Base-by-base conservation (phyloP, 305 asterid species). In the Plantago coronopus region DNA sequence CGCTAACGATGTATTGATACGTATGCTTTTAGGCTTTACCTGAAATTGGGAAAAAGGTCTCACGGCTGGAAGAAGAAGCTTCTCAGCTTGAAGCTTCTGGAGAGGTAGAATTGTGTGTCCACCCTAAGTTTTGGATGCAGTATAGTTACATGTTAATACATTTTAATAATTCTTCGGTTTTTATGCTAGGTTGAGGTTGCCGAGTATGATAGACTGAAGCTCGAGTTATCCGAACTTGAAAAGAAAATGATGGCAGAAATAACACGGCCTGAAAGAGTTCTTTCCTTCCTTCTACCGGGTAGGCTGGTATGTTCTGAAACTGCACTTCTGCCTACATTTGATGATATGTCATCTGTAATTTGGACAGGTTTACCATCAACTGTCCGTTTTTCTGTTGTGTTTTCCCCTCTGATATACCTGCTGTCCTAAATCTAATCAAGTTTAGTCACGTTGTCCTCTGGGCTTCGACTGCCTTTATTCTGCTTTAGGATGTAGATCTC, bases 201-300 rank as follows among this genome's bases (percentile, higher is more conserved):
- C 55, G 97, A 83, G 65, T 93, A 89, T 79, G 87, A 93, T 77
- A 83, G 66, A 65, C 73, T 89, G 66, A 85, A 89, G 78, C 96
- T 89, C 62, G 95, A 87, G 80, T 75, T 89, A 61, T 84, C 83
- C 43, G 77, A 77, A 68, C 79, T 81, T 68, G 99, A 93, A 69
- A 93, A 83, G 81, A 93, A 79, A 72, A 69, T 89, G 86, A 93
- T 93, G 99, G 81, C 83, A 37, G 94, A 83, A 78, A 89, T 89
- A 74, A 87, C 89, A 25, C 79, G 79, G 61, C 95, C 99, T 56
- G 97, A 89, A 76, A 81, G 83, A 78, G 78, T 89, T 71, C 91
- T 93, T 76, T 84, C 87, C 63, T 87, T 80, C 70, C 96, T 93
- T 73, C 81, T 72, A 62, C 96, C 99, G 56, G 97, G 99, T 50